Percentiles rank a stretch among this genome's conserved stretches.
Evolutionary conservation across 2,329 filamentous ascomycete species (phyloP).

Genomic region (Phialophora verrucosa): DNA sequence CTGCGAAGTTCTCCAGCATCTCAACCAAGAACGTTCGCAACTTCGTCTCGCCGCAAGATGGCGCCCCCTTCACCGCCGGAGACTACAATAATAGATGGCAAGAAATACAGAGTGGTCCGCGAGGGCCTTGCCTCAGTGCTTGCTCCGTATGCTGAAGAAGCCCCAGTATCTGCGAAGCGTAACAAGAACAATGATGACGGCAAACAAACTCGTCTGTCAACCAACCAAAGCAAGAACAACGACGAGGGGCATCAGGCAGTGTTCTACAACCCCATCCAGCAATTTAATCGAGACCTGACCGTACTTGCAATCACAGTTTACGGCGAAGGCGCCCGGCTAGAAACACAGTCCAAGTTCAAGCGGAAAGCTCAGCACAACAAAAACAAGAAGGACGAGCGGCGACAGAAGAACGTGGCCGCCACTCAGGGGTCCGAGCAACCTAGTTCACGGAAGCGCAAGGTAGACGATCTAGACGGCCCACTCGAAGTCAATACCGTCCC

Average conservation of each 20-base stretch:
- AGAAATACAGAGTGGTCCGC: conserved; percentile 65
- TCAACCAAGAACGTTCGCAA: conserved; percentile 11
- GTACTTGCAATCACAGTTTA: conserved; percentile 91
- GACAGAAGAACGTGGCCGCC: conserved; percentile 36
- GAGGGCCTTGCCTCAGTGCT: conserved; percentile 73
- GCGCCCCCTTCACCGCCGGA: conserved; percentile 14
- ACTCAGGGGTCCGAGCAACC: conserved; percentile 21
- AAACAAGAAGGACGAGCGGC: conserved; percentile 48
- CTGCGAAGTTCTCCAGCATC: conserved; percentile 1
- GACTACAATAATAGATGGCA: conserved; percentile 53
- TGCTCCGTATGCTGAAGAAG: conserved; percentile 59
- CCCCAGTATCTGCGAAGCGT: conserved; percentile 13
- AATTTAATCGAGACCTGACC: conserved; percentile 96
- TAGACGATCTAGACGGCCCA: conserved; percentile 35
- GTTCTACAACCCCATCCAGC: conserved; percentile 98
- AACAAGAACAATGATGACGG: neutral
- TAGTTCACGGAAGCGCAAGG: conserved; percentile 41
- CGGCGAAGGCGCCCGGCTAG: conserved; percentile 68
- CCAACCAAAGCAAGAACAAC: conserved; percentile 55
- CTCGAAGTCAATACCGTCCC: conserved; percentile 7
- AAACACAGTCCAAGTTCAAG: conserved; percentile 55
- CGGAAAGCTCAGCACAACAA: conserved; percentile 45
- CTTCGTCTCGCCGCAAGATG: conserved; percentile 22
- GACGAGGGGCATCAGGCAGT: conserved; percentile 74
- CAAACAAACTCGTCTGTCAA: conserved; percentile 46